These are phyloP conservation scores for Fusarium armeniacum DNA, from an alignment of 2,329 filamentous ascomycete genomes.

Conservation along the genomic window DNA sequence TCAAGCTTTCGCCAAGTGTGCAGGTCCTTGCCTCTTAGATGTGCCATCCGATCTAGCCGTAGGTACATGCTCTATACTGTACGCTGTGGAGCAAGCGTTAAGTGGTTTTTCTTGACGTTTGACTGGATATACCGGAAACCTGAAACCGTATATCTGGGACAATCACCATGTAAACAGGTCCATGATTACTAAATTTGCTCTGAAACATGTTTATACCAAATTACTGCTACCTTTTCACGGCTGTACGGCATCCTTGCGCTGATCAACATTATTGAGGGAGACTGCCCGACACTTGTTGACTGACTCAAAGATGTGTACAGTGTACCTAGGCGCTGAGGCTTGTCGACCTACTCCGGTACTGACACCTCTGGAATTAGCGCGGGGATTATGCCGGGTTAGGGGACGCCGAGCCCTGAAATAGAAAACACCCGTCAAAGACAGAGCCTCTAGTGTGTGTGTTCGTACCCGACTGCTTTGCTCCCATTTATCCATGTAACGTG, in stretches of 20 bases:
- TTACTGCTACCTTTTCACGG: background rate
- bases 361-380: background rate
- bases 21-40: conserved; percentile 11
- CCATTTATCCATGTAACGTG: conserved; percentile 8
- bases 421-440: background rate
- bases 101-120: background rate
- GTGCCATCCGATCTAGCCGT: conserved; percentile 41
- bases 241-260: conserved; percentile 12
- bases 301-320: background rate
- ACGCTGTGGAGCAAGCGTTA: background rate
- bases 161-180: background rate
- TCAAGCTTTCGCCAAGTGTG: conserved; percentile 41
- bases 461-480: background rate
- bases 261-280: background rate
- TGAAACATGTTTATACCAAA: conserved; percentile 22
- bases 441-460: background rate
- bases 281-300: background rate
- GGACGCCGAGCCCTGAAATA: conserved; percentile 7
- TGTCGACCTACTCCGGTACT: background rate
- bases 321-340: conserved; percentile 4
- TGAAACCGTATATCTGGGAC: conserved; percentile 15
- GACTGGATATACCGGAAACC: conserved; percentile 18
- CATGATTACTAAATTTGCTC: background rate
- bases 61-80: background rate
- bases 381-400: background rate